Evolutionary conservation across 177 flowering plant species (phyloP), one percentile per base, ranked within the genome.

Genomic region (Vitis hybrid): DNA sequence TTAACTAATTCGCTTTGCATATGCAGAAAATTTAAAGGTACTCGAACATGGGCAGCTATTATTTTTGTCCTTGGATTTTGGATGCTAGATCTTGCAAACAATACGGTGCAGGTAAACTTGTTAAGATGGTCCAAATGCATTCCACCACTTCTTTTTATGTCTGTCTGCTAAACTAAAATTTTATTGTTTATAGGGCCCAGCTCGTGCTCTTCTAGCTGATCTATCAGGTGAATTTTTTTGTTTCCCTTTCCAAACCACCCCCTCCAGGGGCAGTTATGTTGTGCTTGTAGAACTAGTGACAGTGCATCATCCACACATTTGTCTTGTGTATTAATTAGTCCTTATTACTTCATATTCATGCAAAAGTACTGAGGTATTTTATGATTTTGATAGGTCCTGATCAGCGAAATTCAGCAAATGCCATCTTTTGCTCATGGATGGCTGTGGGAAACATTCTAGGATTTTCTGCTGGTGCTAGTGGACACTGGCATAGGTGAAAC

Each of bases 1-100:
- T 63, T 80, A 20, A 81, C 55, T 55, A n/a, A 51, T 56, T 76
- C 48, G 45, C 33, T 72, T 39, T 39, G 49, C 55, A 67, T 62
- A 69, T 87, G 82, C 89, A 96, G 99, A 15, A 86, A 81, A 50
- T 96, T 76, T 71, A 93, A 90, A 84, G 99, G 99, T 51, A 96
- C 98, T 48, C 89, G 99, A 64, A 79, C 89, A 53, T 81, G 89
- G 82, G 99, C 99, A 56, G 97, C 99, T 45, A 22, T 93, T 75
- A 84, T 92, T 20, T 96, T 96, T 72, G 71, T 96, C 62, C 77
- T 93, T 78, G 99, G 99, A 29, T 96, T 96, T 74, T 96, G 99
- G 99, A 81, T 96, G 97, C 87, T 96, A 70, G 99, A 96, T 85
- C 97, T 96, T 81, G 98, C 99, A 19, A 96, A 96, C 75, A 96